Evolutionary conservation across 129 eudicot species (phyloP).

Genomic region (Centaurea solstitialis): DNA sequence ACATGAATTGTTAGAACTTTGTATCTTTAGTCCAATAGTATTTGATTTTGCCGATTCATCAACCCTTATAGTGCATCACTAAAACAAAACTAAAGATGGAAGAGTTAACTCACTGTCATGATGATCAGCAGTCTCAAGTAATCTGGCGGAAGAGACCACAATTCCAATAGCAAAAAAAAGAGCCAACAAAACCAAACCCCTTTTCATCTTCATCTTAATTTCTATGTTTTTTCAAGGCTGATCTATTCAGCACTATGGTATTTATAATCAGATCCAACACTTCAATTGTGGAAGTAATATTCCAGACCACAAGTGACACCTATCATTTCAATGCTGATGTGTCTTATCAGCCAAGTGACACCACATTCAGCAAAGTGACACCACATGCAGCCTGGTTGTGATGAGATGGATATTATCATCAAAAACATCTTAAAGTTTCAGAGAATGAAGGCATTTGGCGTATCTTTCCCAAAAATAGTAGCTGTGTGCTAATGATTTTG

Average conservation of each 20-base stretch:
- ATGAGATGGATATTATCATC: conserved; percentile 26
- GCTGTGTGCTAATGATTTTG: not conserved
- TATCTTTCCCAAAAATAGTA: not conserved
- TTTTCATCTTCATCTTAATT: conserved; percentile 34
- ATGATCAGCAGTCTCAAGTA: conserved; percentile 20
- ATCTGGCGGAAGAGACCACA: conserved; percentile 36
- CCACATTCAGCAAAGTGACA: conserved; percentile 18
- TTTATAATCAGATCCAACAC: conserved; percentile 7
- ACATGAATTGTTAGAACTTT: too few species aligned
- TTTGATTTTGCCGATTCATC: not conserved
- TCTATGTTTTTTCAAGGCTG: conserved; percentile 10
- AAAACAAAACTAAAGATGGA: not conserved
- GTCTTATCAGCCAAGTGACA: conserved; percentile 16
- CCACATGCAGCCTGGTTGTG: conserved; percentile 22
- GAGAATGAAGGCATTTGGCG: not conserved
- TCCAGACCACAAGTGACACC: conserved; percentile 32
- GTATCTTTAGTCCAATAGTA: not conserved
- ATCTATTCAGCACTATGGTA: not conserved
- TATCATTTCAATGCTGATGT: conserved; percentile 32
- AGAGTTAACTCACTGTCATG: conserved; percentile 22
- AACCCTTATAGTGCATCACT: not conserved
- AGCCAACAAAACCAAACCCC: conserved; percentile 30
- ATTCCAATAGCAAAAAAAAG: conserved; percentile 31
- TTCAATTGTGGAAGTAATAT: not conserved
- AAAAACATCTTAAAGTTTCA: not conserved